Base-by-base conservation (phyloP, 2,329 filamentous ascomycete genomes). In the Chaetothyriales sp. region DNA sequence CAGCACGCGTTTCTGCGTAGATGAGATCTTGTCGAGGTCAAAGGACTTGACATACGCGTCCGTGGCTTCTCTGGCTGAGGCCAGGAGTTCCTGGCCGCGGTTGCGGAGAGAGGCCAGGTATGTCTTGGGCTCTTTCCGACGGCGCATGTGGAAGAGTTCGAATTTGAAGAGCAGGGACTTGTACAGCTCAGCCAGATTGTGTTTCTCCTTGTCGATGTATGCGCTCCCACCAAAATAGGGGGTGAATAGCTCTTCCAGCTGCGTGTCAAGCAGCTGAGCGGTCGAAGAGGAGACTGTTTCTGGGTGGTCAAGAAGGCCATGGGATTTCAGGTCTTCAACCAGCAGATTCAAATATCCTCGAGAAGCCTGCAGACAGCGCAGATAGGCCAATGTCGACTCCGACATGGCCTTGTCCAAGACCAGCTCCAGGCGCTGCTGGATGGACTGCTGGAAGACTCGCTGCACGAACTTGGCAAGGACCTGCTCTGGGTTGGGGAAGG, bases 101-200 rank as follows among this genome's bases (percentile, higher is more conserved):
- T 94, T 88, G 2, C 89, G 85, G 26, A 96, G 75, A 2, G 89
- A 90, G 18, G 86, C 87, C 75, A 96, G 93, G 65, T 95, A 95
- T 0, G 87, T 87, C 0, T 86, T 87, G 1, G 89, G 84, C 22
- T 83, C 81, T 73, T 93, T 95, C 66, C 94, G 90, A 55, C 87
- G 77, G 49, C 72, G 69, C 28, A 68, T 66, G 66, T 98, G 92
- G 63, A 90, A 96, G n/a, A 93, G 84, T 15, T 87, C 93, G 63
- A 92, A 98, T 61, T 93, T 94, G 77, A 98, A 95, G 3, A 96
- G 77, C 49, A 98, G 70, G 0, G 92, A 95, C 50, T 87, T 90
- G 68, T 94, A 88, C 57, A 89, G 69, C 63, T 90, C 86, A 62
- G 89, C 85, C 47, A 92, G 67, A 52, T 77, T 81, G 55, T 73